Conservation (phyloP, 2,329 filamentous ascomycete genomes). For the Paraphoma chrysanthemicola region DNA sequence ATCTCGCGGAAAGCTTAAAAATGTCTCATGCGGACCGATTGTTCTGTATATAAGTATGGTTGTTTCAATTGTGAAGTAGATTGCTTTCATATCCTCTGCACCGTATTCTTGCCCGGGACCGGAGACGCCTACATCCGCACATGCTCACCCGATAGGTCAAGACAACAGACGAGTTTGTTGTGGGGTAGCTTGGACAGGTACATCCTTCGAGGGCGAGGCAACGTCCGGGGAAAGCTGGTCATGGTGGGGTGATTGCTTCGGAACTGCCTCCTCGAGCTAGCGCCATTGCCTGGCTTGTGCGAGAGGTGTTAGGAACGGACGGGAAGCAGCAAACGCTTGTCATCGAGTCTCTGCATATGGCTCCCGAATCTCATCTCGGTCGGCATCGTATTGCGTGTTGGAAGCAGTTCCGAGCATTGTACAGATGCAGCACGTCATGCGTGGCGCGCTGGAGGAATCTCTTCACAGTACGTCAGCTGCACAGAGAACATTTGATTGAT, state of each 20-base stretch:
- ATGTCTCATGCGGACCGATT: neutral
- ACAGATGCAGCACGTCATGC: slow-evolving; percentile 9
- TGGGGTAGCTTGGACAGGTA: neutral
- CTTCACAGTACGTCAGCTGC: slow-evolving; percentile 2
- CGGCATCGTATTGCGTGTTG: slow-evolving; percentile 12
- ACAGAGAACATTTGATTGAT: neutral
- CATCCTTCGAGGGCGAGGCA: slow-evolving; percentile 17
- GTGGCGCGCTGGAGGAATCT: slow-evolving; percentile 11
- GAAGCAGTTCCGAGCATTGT: slow-evolving; percentile 12
- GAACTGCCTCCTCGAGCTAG: slow-evolving; percentile 23
- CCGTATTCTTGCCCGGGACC: slow-evolving; percentile 5
- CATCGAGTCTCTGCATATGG: slow-evolving; percentile 26
- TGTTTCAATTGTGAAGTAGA: neutral
- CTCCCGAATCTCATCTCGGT: slow-evolving; percentile 14
- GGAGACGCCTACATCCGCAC: slow-evolving; percentile 6
- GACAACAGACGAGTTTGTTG: neutral
- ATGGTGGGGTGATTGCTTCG: slow-evolving; percentile 9
- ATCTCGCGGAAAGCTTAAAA: neutral
- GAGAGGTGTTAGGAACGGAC: slow-evolving; percentile 15
- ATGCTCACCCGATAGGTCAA: slow-evolving; percentile 22
- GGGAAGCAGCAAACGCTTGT: slow-evolving; percentile 29
- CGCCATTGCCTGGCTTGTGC: slow-evolving; percentile 6
- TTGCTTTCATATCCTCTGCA: slow-evolving; percentile 10
- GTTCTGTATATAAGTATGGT: neutral
- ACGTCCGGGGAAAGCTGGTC: slow-evolving; percentile 16